Base-by-base conservation (phyloP, 1,284 basidiomycete species). In the Ustilago cynodontis region DNA sequence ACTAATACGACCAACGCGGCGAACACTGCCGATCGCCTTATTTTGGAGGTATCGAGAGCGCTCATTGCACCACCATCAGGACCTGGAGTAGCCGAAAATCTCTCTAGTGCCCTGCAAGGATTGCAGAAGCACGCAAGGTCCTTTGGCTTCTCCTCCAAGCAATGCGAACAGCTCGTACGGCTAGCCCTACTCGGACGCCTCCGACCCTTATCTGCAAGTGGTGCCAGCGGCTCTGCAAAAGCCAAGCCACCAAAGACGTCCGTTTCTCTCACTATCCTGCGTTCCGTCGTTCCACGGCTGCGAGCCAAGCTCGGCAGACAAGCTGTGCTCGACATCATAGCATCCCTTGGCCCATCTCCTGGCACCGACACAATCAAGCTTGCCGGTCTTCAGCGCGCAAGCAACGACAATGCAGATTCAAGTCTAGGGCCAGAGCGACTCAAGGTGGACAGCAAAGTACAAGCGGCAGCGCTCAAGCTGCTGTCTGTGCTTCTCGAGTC, bases 381-480 rank as follows among this genome's bases (percentile, higher is more conserved):
- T 11, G 71, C 71, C 14, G 75, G 75, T 7, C 24, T 73, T 16
- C 59, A 55, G 31, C 57, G 31, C 18, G 66, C 65, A 2, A 53
- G 33, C 20, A 35, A n/a, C 35, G 22, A 31, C 35, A 53, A 29
- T 18, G 60, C 57, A 45, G 53, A 52, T 8, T 55, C 61, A 9
- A 65, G 51, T 47, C 56, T 73, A 10, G 75, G 71, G 11, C 66
- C 71, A 7, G 57, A 64, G 24, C 24, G 71, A 1, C 22, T 73
- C 6, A 69, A 77, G n/a, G 60, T 73, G 22, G 75, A 77, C 29
- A 71, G 62, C 60, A 73, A 72, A 20, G 71, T 77, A 2, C 75
- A 77, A 37, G 66, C 62, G 16, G 71, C 75, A 10, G 75, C 71
- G 6, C 43, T 77, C 41, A 77, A 72, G 61, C 50, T 77, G 29